These are phyloP conservation scores for Copromyces sp. DNA, from an alignment of 495 filamentous ascomycete species.

Conservation along the genomic window DNA sequence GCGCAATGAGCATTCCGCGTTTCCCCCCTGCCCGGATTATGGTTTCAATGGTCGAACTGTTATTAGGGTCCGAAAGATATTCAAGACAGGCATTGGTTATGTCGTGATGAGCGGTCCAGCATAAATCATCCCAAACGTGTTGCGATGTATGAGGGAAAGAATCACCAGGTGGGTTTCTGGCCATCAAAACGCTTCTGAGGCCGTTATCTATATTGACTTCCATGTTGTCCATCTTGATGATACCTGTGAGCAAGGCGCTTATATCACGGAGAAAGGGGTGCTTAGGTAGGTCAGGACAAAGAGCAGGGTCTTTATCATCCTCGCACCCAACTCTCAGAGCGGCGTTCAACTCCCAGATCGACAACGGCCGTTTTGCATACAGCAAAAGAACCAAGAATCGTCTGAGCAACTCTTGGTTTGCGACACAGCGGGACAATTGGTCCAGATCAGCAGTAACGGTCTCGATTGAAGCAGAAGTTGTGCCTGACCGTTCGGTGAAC, in stretches of 20 bases:
- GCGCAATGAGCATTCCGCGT: not conserved
- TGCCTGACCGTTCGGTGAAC: not conserved
- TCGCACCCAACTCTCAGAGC: not conserved
- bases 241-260: not conserved
- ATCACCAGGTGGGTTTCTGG: not conserved
- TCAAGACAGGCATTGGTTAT: not conserved
- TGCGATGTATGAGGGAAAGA: not conserved
- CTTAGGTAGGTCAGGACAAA: not conserved
- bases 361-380: not conserved
- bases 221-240: not conserved
- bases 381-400: not conserved
- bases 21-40: not conserved
- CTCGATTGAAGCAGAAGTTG: not conserved
- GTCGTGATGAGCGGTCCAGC: not conserved
- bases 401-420: not conserved
- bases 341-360: not conserved
- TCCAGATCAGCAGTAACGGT: not conserved
- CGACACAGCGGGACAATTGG: not conserved
- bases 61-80: not conserved
- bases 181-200: not conserved
- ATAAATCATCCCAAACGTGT: not conserved
- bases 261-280: not conserved
- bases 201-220: not conserved
- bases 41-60: not conserved
- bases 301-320: not conserved